Evolutionary conservation across 768 basidiomycete species (phyloP), one percentile per base, ranked within the genome.

Genomic region (Suillus paluster): DNA sequence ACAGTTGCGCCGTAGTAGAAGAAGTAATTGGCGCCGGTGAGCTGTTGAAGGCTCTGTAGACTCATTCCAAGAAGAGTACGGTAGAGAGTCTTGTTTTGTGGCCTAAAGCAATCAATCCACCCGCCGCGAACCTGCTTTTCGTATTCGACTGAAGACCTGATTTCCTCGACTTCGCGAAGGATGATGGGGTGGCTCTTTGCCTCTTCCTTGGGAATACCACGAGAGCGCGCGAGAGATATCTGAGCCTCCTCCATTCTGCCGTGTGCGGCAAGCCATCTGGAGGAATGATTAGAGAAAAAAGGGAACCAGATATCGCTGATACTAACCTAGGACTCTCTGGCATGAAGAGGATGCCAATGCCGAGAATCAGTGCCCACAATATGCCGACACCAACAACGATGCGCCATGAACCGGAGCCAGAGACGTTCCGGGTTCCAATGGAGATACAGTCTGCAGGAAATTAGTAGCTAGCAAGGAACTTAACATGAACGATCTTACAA

Each of bases 1-100:
- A 90, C 77, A 0, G 88, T 88, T 2, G 89, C 87, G 38, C 83
- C 83, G 46, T 83, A 84, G 70, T 89, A 89, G 76, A 87, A 87
- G 76, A 88, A 88, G 70, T 86, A 88, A 72, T 88, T 88, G 4
- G 86, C 86, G 23, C 87, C 86, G 0, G 87, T 91, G 39, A 91
- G 81, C 70, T 92, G 90, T 70, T 92, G 90, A 64, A 90, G 78
- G 61, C 80, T 82, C 74, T 92, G 90, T 23, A 93, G 74, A 3
- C 79, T 72, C 83, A 89, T 89, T 53, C 86, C 84, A 33, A 88
- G 78, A 6, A 85, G 65, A 3, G 89, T 90, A 60, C 88, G 78
- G 71, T 91, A 91, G 1, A 86, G 78, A 5, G 82, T 82, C 76
- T 86, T 89, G 71, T 84, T 80, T 42, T 68, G 59, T 0, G 79